Percentiles rank a stretch among this genome's conserved stretches.
These are phyloP conservation scores for Scheffersomyces illinoinensis DNA, from an alignment of 1,139 yeast species.

Conservation along the genomic window DNA sequence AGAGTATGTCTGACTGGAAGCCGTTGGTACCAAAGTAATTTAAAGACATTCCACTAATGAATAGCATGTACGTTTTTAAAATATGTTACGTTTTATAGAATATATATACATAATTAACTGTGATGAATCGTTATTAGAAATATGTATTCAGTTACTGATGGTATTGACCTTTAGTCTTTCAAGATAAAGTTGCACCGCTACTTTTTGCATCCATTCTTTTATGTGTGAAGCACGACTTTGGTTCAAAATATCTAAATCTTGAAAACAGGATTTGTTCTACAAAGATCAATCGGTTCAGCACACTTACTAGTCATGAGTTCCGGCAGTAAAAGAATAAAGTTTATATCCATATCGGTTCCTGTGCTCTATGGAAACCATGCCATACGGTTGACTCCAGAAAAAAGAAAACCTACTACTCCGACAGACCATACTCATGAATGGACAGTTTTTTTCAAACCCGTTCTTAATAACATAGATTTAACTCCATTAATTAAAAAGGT, in stretches of 20 bases:
- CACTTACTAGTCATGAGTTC: constrained; percentile 15
- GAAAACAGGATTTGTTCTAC: neutral
- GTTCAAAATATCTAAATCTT: neutral
- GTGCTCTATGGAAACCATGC: constrained; percentile 88
- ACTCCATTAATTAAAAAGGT: constrained; percentile 86
- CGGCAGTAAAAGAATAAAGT: constrained; percentile 46
- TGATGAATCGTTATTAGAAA: neutral
- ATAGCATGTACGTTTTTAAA: neutral
- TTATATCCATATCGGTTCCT: constrained; percentile 81
- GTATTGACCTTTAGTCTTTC: neutral
- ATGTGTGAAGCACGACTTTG: neutral
- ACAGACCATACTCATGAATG: constrained; percentile 92
- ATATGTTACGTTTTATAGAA: neutral
- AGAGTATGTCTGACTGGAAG: constrained; percentile 52
- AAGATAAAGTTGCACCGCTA: too few species aligned
- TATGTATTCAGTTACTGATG: neutral
- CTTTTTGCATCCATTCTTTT: neutral
- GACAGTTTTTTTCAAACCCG: constrained; percentile 92
- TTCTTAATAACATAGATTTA: constrained; percentile 71
- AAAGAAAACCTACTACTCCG: constrained; percentile 70
- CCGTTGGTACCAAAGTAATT: constrained; percentile 53
- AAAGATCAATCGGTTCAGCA: neutral
- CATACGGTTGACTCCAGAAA: constrained; percentile 62
- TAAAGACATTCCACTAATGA: neutral
- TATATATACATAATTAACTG: neutral